A percentile compares a stretch with the other conserved stretches of the same genome.
These are phyloP conservation scores for Lentinula detonsa DNA, from an alignment of 768 basidiomycete genomes.

Conservation along the genomic window DNA sequence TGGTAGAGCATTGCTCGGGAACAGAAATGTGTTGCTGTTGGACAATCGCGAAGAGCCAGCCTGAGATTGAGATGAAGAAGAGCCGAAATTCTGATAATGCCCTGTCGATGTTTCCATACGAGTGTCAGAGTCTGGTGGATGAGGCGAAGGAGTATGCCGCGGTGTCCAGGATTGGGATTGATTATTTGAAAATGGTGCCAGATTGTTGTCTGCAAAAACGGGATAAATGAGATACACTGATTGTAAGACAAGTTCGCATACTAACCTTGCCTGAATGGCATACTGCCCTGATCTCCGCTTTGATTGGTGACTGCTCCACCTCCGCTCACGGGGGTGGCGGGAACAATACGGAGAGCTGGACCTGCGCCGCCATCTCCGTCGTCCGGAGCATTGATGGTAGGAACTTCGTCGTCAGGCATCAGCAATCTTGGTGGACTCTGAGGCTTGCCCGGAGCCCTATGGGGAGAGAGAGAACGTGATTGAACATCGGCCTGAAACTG, in stretches of 20 bases:
- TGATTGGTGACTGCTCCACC: conserved; percentile 41
- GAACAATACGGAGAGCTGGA: conserved; percentile 72
- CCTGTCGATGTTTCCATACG: not conserved
- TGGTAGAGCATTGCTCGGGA: conserved; percentile 26
- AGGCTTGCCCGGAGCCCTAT: conserved; percentile 37
- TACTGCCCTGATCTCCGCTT: conserved; percentile 9
- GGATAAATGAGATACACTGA: not conserved
- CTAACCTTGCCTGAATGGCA: conserved; percentile 56
- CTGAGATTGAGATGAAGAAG: conserved; percentile 12
- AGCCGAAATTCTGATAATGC: not conserved
- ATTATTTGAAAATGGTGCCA: not conserved
- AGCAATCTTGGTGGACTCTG: conserved; percentile 56
- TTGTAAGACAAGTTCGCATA: conserved; percentile 7
- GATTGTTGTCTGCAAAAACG: not conserved
- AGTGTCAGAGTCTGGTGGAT: not conserved
- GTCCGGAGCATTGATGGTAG: conserved; percentile 52
- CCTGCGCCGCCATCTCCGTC: conserved; percentile 49
- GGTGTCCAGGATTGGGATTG: not conserved
- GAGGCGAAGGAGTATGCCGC: conserved; percentile 4
- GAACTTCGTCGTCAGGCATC: conserved; percentile 29
- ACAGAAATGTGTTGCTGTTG: conserved; percentile 28
- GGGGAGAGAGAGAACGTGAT: conserved; percentile 19
- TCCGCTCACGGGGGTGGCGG: conserved; percentile 74
- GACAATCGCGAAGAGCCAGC: conserved; percentile 21
- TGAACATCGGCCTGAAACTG: conserved; percentile 9